Percentiles rank a stretch among this genome's conserved stretches.
phyloP scores from a whole-genome alignment of 2,329 filamentous ascomycete genomes.

The Pseudocercospora cruenta region DNA sequence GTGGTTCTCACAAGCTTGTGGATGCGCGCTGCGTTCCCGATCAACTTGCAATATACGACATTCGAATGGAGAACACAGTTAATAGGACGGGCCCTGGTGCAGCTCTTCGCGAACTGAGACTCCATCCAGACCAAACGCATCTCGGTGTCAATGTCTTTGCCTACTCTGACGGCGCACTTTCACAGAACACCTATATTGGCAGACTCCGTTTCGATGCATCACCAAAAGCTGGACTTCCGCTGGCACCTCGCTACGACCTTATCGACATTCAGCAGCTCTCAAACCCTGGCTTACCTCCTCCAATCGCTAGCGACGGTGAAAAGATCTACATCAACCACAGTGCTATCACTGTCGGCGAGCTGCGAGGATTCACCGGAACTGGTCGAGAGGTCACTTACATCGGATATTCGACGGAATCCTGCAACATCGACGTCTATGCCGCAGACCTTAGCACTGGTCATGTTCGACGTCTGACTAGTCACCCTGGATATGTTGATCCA shows the following conservation, averaged over 20 bases:
- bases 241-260: slow-evolving; percentile 45
- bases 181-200: slow-evolving; percentile 41
- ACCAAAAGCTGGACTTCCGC: slow-evolving; percentile 38
- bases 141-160: slow-evolving; percentile 49
- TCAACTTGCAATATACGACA: slow-evolving; percentile 45
- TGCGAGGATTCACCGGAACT: slow-evolving; percentile 50
- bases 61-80: slow-evolving; percentile 42
- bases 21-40: slow-evolving; percentile 46
- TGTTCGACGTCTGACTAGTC: slow-evolving; percentile 48
- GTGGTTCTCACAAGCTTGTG: slow-evolving; percentile 38
- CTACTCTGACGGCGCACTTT: slow-evolving; percentile 28
- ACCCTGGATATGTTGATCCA: slow-evolving; percentile 52
- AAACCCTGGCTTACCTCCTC: slow-evolving; percentile 27
- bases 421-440: slow-evolving; percentile 52
- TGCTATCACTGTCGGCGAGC: slow-evolving; percentile 47
- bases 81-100: slow-evolving; percentile 43
- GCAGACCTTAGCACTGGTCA: slow-evolving; percentile 46
- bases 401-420: slow-evolving; percentile 46
- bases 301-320: slow-evolving; percentile 33
- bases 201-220: slow-evolving; percentile 47
- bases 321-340: slow-evolving; percentile 38
- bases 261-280: slow-evolving; percentile 44
- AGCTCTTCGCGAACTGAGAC: slow-evolving; percentile 47
- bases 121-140: slow-evolving; percentile 52
- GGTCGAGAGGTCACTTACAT: slow-evolving; percentile 50